Evolutionary conservation across 768 basidiomycete species (phyloP), one percentile per base, ranked within the genome.

Genomic region (Russula virescens): DNA sequence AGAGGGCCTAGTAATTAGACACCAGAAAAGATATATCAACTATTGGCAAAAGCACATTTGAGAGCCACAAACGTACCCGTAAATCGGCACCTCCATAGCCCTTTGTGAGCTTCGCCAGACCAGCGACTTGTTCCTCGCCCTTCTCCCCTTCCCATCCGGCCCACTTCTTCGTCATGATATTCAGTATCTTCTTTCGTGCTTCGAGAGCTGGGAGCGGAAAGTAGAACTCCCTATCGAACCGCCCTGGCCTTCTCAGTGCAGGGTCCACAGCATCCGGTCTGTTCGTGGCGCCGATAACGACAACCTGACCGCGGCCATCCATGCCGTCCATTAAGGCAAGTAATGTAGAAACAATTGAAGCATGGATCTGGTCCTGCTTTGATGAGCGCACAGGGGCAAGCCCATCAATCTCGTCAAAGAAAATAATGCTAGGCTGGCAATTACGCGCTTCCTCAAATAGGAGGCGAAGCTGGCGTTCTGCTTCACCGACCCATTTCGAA

Each of bases 381-480:
- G 92, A 91, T n/a, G 94, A 96, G 50, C 97, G 88, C 2, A 98
- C 96, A 2, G 97, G 97, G 14, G 97, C 97, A 21, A 99, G 84
- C 66, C 96, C 97, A 71, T 99, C 97, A 68, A 99, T 98, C 76
- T 99, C 97, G 71, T 99, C 97, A 73, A 99, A 98, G 78, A 99
- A 99, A 71, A 99, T 98, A 74, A 98, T 98, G 66, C 88, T 90
- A 0, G 97, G 96, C 70, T 98, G 96, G 55, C 85, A 89, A 56
- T 87, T 86, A 53, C 86, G 83, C 1, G 97, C 97, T 77, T 98
- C 96, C 66, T 98, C 96, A 72, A 99, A 99, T 16, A 98, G 80
- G 45, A 98, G 81, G 1, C 97, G 85, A 3, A 99, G 81, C 72
- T 98, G 96, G 2, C 97, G 86, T 71, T 98, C 97, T 6, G 97